Evolutionary conservation across 2,329 filamentous ascomycete species (phyloP).

Genomic region (Didymella arachidicola): DNA sequence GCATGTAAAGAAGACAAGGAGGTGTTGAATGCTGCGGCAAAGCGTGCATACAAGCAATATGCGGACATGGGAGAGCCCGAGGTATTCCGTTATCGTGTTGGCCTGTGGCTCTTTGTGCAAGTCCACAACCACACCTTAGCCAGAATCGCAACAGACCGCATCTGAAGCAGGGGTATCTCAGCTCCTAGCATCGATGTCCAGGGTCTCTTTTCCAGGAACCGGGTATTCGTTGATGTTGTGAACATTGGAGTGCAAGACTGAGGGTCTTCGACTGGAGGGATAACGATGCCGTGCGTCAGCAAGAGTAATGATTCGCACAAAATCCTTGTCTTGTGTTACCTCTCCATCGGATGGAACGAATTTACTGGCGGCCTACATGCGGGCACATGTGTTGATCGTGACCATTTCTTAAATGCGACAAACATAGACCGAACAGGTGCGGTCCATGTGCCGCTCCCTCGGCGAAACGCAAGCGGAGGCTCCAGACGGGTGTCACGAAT

Average conservation of each 20-base stretch:
- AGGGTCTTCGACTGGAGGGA: constrained; percentile 10
- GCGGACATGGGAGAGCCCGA: constrained; percentile 9
- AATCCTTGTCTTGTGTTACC: constrained; percentile 12
- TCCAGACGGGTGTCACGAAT: constrained; percentile 35
- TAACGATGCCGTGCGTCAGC: constrained; percentile 1
- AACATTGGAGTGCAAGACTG: not conserved
- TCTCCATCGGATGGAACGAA: not conserved
- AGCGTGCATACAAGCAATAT: constrained; percentile 1
- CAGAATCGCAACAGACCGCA: constrained; percentile 10
- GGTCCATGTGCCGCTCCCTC: constrained; percentile 20
- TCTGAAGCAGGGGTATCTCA: constrained; percentile 5
- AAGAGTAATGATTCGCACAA: constrained; percentile 1
- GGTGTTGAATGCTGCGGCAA: not conserved
- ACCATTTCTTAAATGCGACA: not conserved
- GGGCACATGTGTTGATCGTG: constrained; percentile 12
- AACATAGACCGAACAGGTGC: not conserved
- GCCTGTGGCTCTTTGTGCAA: constrained; percentile 12
- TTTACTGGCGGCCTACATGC: constrained; percentile 7
- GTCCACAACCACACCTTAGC: constrained; percentile 3
- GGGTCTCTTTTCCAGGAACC: constrained; percentile 15
- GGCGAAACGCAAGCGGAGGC: constrained; percentile 24
- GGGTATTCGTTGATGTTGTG: constrained; percentile 15
- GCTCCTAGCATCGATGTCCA: constrained; percentile 5
- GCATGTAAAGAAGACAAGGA: not conserved
- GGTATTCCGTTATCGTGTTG: constrained; percentile 20